Percentiles rank a stretch among this genome's conserved stretches.
Evolutionary conservation across 2,329 filamentous ascomycete genomes (phyloP).

Genomic region (Pseudogymnoascus sp.): DNA sequence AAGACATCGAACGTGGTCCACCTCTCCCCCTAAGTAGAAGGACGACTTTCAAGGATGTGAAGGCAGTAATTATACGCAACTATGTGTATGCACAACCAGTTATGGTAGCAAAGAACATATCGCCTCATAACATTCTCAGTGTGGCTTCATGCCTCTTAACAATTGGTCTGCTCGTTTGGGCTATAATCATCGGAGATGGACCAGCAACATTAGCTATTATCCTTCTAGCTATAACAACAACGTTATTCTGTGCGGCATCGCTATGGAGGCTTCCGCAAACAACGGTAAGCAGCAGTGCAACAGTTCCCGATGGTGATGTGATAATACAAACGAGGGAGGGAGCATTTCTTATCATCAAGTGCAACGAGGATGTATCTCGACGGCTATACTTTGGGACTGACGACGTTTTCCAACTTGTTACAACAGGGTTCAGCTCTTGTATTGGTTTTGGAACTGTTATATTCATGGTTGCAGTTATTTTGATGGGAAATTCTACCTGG

Average conservation of each 20-base stretch:
- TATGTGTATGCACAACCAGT: not conserved
- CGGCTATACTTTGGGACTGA: slow-evolving; percentile 51
- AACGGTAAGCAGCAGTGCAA: slow-evolving; percentile 32
- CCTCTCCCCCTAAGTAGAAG: not conserved
- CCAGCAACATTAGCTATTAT: slow-evolving; percentile 39
- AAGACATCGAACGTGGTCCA: not conserved
- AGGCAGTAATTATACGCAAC: not conserved
- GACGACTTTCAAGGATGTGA: not conserved
- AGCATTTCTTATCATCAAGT: slow-evolving; percentile 46
- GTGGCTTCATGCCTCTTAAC: slow-evolving; percentile 40
- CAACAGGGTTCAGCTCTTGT: slow-evolving; percentile 37
- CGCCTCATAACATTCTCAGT: slow-evolving; percentile 31
- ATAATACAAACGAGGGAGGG: slow-evolving; percentile 49
- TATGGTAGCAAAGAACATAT: slow-evolving; percentile 11
- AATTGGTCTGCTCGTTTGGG: slow-evolving; percentile 34
- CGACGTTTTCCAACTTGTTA: slow-evolving; percentile 44
- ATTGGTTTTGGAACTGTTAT: slow-evolving; percentile 47
- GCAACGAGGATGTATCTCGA: slow-evolving; percentile 48
- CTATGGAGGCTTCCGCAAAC: slow-evolving; percentile 39
- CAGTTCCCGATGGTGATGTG: slow-evolving; percentile 40
- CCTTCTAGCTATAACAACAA: slow-evolving; percentile 13
- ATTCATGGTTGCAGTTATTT: slow-evolving; percentile 48
- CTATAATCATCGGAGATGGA: slow-evolving; percentile 35
- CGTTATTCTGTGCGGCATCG: slow-evolving; percentile 34
- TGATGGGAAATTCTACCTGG: slow-evolving; percentile 51